phyloP scores from a whole-genome alignment of 192 early-diverging fungal genomes.

The Backusella tarrabulga region DNA sequence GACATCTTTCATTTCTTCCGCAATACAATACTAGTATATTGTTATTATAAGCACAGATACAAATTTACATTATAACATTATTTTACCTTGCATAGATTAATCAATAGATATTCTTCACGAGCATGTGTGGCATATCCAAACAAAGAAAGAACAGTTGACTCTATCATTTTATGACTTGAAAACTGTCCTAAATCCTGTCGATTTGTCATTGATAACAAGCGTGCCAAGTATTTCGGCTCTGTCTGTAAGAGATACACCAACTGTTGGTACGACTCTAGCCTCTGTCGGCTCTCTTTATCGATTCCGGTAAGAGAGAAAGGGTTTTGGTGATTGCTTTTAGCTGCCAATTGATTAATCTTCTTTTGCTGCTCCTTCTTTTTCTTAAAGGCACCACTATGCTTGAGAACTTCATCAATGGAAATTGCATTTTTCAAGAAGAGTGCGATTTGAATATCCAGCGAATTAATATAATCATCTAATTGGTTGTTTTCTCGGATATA shows the following conservation, averaged over 20 bases:
- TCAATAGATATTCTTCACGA: conserved; percentile 93
- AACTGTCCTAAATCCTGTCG: conserved; percentile 63
- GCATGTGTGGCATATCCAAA: conserved; percentile 97
- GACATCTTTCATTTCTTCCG: conserved; percentile 88
- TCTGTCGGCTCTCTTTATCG: conserved; percentile 80
- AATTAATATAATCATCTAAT: conserved; percentile 74
- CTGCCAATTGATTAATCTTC: conserved; percentile 40
- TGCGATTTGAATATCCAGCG: conserved; percentile 95
- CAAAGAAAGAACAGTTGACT: conserved; percentile 88
- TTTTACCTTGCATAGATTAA: conserved; percentile 87
- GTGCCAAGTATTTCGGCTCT: conserved; percentile 87
- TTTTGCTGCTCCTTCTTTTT: conserved; percentile 47
- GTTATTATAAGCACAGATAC: background rate
- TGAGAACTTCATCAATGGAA: conserved; percentile 91
- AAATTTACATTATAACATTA: background rate
- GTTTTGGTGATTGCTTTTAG: conserved; percentile 17
- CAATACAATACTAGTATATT: conserved; percentile 59
- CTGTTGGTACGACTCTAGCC: conserved; percentile 85
- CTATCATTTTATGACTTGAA: conserved; percentile 77
- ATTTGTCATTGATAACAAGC: conserved; percentile 88
- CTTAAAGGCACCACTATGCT: conserved; percentile 28
- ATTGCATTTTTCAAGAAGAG: conserved; percentile 95
- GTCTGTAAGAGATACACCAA: conserved; percentile 98
- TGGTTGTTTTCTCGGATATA: conserved; percentile 89
- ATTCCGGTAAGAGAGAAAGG: conserved; percentile 70